phyloP scores from a whole-genome alignment of 257 asterid genomes.

The Nicotiana tabacum region DNA sequence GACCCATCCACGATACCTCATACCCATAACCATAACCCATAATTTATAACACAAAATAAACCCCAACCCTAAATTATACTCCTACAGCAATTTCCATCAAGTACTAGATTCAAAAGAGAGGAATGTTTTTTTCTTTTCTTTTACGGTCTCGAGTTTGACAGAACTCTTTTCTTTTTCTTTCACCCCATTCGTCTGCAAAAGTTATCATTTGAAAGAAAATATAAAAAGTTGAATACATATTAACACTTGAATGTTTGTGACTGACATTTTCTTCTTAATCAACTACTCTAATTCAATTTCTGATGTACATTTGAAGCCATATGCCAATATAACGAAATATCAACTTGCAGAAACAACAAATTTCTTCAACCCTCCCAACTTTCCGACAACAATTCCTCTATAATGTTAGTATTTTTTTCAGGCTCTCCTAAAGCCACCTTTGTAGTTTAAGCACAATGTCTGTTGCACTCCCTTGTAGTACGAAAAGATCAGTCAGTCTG shows the following conservation, averaged over 20 bases:
- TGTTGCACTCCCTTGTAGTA: not conserved
- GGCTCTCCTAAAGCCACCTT: not conserved
- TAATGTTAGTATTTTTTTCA: not conserved
- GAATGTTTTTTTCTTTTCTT: too few species aligned
- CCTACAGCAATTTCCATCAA: too few species aligned
- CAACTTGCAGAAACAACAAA: constrained; percentile 3
- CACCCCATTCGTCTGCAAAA: not conserved
- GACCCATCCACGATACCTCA: too few species aligned
- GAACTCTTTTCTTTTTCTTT: not conserved
- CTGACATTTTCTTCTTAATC: not conserved
- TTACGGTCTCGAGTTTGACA: too few species aligned
- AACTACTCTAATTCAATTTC: not conserved
- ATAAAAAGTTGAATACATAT: not conserved
- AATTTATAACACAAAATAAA: too few species aligned
- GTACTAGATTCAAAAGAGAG: too few species aligned
- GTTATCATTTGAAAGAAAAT: not conserved
- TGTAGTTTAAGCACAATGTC: not conserved
- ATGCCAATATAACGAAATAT: not conserved
- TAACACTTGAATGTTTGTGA: not conserved
- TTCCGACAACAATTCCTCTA: not conserved
- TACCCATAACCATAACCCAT: too few species aligned
- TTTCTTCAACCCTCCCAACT: not conserved
- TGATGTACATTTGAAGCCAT: constrained; percentile 4
- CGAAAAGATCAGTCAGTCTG: not conserved
- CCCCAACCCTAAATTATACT: too few species aligned